These are phyloP conservation scores for Chenopodium quinoa DNA, from an alignment of 148 eudicot genomes.

Conservation along the genomic window DNA sequence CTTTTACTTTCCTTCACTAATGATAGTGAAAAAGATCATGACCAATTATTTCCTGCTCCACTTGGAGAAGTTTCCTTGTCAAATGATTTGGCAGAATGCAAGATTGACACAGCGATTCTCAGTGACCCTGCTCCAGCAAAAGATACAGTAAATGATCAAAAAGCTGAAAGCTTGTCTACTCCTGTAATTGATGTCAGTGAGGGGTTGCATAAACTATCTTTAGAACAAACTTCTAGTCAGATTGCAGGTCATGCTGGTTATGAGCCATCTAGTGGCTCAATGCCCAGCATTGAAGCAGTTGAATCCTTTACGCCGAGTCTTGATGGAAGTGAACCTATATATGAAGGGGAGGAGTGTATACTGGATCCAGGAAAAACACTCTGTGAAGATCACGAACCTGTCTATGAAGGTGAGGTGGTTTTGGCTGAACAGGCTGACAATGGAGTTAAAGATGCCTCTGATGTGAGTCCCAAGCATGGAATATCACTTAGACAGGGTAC, in stretches of 20 bases:
- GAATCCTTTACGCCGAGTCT: constrained; percentile 48
- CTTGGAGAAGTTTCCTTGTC: constrained; percentile 27
- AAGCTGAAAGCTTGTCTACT: constrained; percentile 32
- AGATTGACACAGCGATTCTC: constrained; percentile 24
- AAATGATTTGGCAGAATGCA: constrained; percentile 29
- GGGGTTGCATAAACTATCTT: constrained; percentile 30
- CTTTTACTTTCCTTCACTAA: constrained; percentile 27
- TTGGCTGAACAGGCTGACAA: constrained; percentile 70
- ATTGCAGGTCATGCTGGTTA: constrained; percentile 31
- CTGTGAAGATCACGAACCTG: constrained; percentile 61
- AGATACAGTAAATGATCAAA: constrained; percentile 30
- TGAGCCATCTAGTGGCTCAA: constrained; percentile 39
- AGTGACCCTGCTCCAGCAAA: constrained; percentile 26
- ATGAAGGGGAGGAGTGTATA: constrained; percentile 95
- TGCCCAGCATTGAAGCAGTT: constrained; percentile 37
- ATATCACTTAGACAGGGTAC: constrained; percentile 66
- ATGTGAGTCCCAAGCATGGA: constrained; percentile 34
- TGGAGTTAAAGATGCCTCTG: constrained; percentile 31
- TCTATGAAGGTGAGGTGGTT: constrained; percentile 87
- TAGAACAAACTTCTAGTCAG: constrained; percentile 26
- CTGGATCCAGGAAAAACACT: constrained; percentile 43
- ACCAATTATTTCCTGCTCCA: constrained; percentile 30
- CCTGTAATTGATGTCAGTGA: constrained; percentile 25
- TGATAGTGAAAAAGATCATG: constrained; percentile 21
- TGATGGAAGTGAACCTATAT: constrained; percentile 73